Evolutionary conservation across 1,139 yeast species (phyloP).

Genomic region (Pichia sp.): DNA sequence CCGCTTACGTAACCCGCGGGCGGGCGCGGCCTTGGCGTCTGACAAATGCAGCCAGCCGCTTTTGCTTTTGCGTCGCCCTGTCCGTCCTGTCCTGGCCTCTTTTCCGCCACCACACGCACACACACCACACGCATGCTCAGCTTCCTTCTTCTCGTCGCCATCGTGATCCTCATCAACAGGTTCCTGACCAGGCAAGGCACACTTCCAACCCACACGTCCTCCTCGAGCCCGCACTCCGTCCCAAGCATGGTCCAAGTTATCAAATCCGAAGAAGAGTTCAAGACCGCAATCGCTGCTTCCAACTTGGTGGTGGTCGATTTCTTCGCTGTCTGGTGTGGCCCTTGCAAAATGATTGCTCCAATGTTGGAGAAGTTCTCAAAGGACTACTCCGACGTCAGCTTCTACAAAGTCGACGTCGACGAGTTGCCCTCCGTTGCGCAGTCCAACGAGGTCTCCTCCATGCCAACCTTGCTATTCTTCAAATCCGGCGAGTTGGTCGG

Average conservation of each 20-base stretch:
- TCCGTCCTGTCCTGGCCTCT: no score
- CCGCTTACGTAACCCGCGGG: no score
- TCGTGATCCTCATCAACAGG: slow-evolving; percentile 23
- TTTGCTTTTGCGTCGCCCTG: no score
- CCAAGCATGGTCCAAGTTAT: slow-evolving; percentile 28
- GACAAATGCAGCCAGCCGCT: no score
- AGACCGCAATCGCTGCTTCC: slow-evolving; percentile 43
- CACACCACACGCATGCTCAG: no score
- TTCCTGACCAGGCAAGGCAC: slow-evolving; percentile 13
- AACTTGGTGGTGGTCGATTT: slow-evolving; percentile 84
- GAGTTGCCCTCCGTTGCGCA: slow-evolving; percentile 67
- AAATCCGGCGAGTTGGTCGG: slow-evolving; percentile 66
- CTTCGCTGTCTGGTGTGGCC: slow-evolving; percentile 96
- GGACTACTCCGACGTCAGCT: slow-evolving; percentile 51
- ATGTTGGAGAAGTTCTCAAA: slow-evolving; percentile 67
- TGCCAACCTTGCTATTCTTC: slow-evolving; percentile 84
- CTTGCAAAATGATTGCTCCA: slow-evolving; percentile 94
- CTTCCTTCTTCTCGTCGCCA: slow-evolving; percentile 21
- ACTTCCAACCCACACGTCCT: background rate
- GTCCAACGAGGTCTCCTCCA: slow-evolving; percentile 66
- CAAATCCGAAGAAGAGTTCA: slow-evolving; percentile 51
- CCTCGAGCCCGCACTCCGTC: background rate
- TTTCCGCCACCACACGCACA: no score
- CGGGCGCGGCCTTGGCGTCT: no score
- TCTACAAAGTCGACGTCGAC: slow-evolving; percentile 84